Evolutionary conservation across 169 alveolate species (phyloP), one percentile per base, ranked within the genome.

Genomic region (Plasmodium gallinaceum): DNA sequence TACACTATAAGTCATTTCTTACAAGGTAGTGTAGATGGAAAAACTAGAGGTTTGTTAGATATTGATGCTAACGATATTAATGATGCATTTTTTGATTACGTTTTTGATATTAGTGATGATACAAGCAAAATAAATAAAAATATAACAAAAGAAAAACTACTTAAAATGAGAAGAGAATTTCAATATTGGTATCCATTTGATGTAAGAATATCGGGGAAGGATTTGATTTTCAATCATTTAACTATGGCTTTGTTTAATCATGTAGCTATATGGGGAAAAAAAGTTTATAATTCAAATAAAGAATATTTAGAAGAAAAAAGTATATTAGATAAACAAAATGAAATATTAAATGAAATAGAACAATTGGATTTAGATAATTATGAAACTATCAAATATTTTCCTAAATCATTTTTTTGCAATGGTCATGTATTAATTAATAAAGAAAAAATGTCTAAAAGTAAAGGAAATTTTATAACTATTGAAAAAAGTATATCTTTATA

Each of bases 211-310:
- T 99, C 74, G 78, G 99, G 99, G 43, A 99, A 99, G 93, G 99
- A 99, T 93, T 94, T 99, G 88, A 97, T 99, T 24, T 97, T 97
- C 87, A 99, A 99, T 92, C 99, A 99, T 91, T 95, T 99, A 93
- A 98, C 99, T 3, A 98, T 99, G 99, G 95, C 99, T 54, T 95
- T 98, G 52, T 99, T 97, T 95, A 98, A 98, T 91, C 99, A 99
- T 92, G 99, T 99, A n/a, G 99, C 99, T 9, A 97, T 99, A 4
- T 99, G 99, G 99, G 96, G 96, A 14, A 65, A 95, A 57, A 86
- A 52, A 61, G 24, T 22, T 12, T 72, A 62, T 60, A 20, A 70
- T 12, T 48, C 54, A 26, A 57, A 75, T 66, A 69, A 68, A 51
- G 88, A 78, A 42, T 12, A 43, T 22, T 20, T 32, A 8, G 88